Base-by-base conservation (phyloP, 2,329 filamentous ascomycete species). In the Ophiosphaerella narmari region DNA sequence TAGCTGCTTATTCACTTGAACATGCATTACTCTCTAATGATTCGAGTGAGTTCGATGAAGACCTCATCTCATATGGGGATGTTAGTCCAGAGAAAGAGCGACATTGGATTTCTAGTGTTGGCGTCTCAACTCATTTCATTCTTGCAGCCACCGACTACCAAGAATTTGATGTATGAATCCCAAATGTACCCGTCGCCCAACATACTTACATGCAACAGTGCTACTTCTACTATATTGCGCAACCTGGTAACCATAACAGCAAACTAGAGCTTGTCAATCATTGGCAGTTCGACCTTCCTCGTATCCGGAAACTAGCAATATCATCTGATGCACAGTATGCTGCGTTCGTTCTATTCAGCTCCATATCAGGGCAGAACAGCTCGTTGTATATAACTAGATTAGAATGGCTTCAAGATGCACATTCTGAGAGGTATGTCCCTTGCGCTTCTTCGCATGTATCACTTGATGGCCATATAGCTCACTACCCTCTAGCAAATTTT, bases 161-260 rank as follows among this genome's bases (percentile, higher is more conserved):
- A 9, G 37, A 46, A 40, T 46, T 46, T 23, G 44, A 46, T 16
- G 44, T 46, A 33, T 18, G 33, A 9, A 9, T 16, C 26, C 18
- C 18, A 9, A 18, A 9, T 7, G 12, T n/a, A 18, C n/a, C 18
- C 14, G n/a, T 8, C 7, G 4, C 5, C 9, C 9, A 36, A 9
- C 24, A 6, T 45, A 18, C 43, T 45, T 24, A 45, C 35, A 7
- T 33, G n/a, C 9, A 9, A 21, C 29, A 46, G 44, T 39, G 35
- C 29, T 46, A 46, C 37, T 26, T 46, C 35, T 46, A 39, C 12
- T 26, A 46, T 13, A 46, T 46, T n/a, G n/a, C 35, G 4, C 14
- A 39, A 11, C 35, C 24, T n/a, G 37, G 16, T 9, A 38, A 36
- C 18, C 44, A 46, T 31, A 46, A 36, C 18, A 46, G 21, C 13